Percentiles rank a stretch among this genome's conserved stretches.
Evolutionary conservation across 371 early-diverging fungal genomes (phyloP).

Genomic region (Apophysomyces sp.): DNA sequence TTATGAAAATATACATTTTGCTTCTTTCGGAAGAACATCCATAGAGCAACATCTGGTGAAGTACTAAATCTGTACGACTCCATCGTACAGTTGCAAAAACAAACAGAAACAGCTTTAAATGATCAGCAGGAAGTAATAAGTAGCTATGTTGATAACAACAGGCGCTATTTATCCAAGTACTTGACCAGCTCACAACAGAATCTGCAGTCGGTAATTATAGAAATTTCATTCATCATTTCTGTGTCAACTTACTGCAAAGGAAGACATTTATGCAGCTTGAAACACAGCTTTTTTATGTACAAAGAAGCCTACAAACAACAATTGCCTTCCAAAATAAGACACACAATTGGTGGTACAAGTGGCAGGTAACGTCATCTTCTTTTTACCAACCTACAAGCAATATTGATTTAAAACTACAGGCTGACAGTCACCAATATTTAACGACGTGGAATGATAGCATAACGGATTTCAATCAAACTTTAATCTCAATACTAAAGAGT

Average conservation of each 20-base stretch:
- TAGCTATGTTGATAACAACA: not conserved
- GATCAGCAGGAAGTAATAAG: not conserved
- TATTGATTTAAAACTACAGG: not conserved
- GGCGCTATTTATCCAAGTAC: not conserved
- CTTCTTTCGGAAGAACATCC: not conserved
- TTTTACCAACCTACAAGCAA: not conserved
- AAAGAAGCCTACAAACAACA: not conserved
- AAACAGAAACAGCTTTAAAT: not conserved
- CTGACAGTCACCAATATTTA: too few relatives aligned
- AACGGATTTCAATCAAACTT: not conserved
- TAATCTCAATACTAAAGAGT: not conserved
- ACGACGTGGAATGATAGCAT: not conserved
- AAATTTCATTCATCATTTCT: not conserved
- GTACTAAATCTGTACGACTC: not conserved
- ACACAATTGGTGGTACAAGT: not conserved
- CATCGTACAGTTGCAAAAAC: not conserved
- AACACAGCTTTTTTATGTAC: not conserved
- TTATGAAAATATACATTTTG: too few relatives aligned
- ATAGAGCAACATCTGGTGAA: not conserved
- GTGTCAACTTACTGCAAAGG: not conserved
- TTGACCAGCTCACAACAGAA: not conserved
- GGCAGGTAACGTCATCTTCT: not conserved
- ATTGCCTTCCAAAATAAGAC: not conserved
- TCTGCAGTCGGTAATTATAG: not conserved
- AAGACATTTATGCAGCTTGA: not conserved